Evolutionary conservation across 1,284 basidiomycete species (phyloP).

Genomic region (Rhodotorula sp.): DNA sequence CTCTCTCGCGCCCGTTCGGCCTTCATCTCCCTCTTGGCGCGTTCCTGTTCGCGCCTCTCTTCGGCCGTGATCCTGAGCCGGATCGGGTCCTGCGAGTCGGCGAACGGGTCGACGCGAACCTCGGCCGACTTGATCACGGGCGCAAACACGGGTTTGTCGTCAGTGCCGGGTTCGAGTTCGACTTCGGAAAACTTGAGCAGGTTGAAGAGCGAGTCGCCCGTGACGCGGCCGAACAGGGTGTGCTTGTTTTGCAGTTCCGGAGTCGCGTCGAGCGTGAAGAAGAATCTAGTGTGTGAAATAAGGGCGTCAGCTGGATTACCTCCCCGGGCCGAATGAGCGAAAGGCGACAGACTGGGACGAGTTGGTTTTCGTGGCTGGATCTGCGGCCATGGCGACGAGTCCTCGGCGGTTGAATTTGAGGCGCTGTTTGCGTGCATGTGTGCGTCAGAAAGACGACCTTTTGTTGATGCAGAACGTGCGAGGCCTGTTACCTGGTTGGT

Average conservation of each 20-base stretch:
- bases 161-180: conserved; percentile 63
- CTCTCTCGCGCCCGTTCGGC: conserved; percentile 69
- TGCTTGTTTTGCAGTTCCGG: conserved; percentile 70
- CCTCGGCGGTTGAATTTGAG: conserved; percentile 79
- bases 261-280: conserved; percentile 74
- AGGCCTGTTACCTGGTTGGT: conserved; percentile 28
- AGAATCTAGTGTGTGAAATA: conserved; percentile 57
- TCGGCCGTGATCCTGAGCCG: conserved; percentile 93
- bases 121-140: conserved; percentile 69
- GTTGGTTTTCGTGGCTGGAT: conserved; percentile 58
- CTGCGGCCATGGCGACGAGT: conserved; percentile 90
- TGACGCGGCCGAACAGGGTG: conserved; percentile 47
- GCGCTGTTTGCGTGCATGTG: conserved; percentile 59
- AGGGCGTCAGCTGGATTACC: conserved; percentile 53
- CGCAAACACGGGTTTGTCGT: conserved; percentile 75
- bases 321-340: too few species aligned
- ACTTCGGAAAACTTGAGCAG: conserved; percentile 68
- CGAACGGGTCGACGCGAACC: conserved; percentile 62
- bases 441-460: too few species aligned
- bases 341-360: conserved; percentile 50
- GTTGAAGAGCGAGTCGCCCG: conserved; percentile 51
- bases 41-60: conserved; percentile 77
- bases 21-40: conserved; percentile 71
- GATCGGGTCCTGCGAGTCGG: conserved; percentile 63
- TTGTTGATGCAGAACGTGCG: background rate